phyloP scores from a whole-genome alignment of 2,329 filamentous ascomycete genomes.

The Dothistroma pini region DNA sequence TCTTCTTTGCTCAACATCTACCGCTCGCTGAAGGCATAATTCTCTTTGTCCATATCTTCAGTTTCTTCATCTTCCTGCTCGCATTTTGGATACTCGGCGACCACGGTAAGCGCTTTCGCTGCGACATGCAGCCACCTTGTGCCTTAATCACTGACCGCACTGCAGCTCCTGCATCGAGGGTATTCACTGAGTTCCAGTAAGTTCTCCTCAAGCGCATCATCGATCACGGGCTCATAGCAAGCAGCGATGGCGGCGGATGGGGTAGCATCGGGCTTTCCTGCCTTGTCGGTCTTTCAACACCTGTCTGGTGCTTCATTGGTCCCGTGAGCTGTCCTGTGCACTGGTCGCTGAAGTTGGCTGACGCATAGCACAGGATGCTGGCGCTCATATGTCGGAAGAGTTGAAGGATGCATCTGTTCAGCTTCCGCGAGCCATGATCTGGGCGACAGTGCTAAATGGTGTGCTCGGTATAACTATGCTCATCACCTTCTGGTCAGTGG shows the following conservation, averaged over 20 bases:
- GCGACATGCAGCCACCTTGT: background rate
- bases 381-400: slow-evolving; percentile 37
- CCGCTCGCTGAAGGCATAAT: slow-evolving; percentile 37
- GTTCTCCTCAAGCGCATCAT: background rate
- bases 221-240: slow-evolving; percentile 5
- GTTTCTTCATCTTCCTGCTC: slow-evolving; percentile 44
- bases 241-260: slow-evolving; percentile 41
- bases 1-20: slow-evolving; percentile 34
- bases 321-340: slow-evolving; percentile 4
- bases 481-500: slow-evolving; percentile 37
- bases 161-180: slow-evolving; percentile 25
- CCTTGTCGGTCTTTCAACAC: slow-evolving; percentile 43
- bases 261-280: slow-evolving; percentile 39
- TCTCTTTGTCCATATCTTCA: slow-evolving; percentile 41
- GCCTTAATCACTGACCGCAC: background rate
- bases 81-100: slow-evolving; percentile 36
- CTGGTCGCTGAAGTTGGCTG: background rate
- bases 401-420: slow-evolving; percentile 40
- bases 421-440: slow-evolving; percentile 44
- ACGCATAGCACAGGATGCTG: slow-evolving; percentile 33
- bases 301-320: slow-evolving; percentile 35
- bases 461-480: slow-evolving; percentile 36
- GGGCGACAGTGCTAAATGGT: slow-evolving; percentile 39
- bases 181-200: slow-evolving; percentile 37
- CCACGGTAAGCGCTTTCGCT: slow-evolving; percentile 11